Conservation (phyloP, 306 rosid genomes). For the Pterocarpus macrocarpus region DNA sequence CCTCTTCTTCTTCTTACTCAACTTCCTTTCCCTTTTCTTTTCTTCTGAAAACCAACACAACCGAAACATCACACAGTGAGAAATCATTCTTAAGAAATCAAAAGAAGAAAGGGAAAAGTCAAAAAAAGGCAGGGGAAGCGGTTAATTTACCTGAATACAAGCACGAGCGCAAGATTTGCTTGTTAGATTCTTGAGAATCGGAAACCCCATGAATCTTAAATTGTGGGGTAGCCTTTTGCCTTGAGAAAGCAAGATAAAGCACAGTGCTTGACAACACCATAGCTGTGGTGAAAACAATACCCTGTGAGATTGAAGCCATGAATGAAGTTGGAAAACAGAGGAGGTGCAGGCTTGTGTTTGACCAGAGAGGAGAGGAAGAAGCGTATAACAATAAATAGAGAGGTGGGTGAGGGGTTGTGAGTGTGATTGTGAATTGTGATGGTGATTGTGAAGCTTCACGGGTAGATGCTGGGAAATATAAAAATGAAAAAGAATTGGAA, state of each 20-base stretch:
- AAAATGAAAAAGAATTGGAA: background rate
- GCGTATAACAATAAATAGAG: background rate
- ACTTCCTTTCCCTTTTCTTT: conserved; percentile 56
- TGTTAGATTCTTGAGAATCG: conserved; percentile 34
- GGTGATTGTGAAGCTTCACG: background rate
- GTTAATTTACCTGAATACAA: conserved; percentile 62
- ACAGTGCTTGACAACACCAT: conserved; percentile 65
- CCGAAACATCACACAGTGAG: background rate
- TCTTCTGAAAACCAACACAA: conserved; percentile 42
- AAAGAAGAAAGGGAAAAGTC: no score
- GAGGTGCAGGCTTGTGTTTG: conserved; percentile 15
- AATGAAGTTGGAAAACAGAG: background rate
- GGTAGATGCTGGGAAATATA: background rate
- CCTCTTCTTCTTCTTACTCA: conserved; percentile 65
- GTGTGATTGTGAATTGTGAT: background rate
- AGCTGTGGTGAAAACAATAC: conserved; percentile 64
- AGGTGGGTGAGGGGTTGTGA: background rate
- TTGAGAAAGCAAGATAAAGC: conserved; percentile 51
- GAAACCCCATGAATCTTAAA: conserved; percentile 22
- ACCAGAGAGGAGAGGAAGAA: conserved; percentile 8
- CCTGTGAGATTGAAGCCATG: conserved; percentile 63
- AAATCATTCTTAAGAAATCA: background rate
- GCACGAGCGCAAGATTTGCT: conserved; percentile 63
- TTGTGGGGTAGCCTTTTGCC: conserved; percentile 21
- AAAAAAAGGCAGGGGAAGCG: background rate